These are phyloP conservation scores for Sclerotinia trifoliorum DNA, from an alignment of 2,329 filamentous ascomycete genomes.

Conservation along the genomic window DNA sequence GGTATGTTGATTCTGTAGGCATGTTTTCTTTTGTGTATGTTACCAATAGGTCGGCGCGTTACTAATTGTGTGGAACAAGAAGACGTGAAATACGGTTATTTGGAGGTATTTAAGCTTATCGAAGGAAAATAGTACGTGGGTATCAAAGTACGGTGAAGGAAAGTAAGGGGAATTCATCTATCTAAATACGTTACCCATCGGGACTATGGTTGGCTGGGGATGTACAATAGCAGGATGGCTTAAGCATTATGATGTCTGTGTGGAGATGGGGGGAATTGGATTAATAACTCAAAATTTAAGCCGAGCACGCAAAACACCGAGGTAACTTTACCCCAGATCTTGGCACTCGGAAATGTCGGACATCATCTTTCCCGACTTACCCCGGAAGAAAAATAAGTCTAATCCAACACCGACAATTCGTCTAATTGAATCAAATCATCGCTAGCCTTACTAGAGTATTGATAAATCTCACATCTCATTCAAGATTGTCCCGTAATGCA, in stretches of 20 bases:
- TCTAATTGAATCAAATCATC: not conserved
- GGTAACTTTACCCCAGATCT: slow-evolving; percentile 10
- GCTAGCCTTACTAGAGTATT: not conserved
- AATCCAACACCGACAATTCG: no score
- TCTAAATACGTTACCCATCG: not conserved
- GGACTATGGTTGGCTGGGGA: slow-evolving; percentile 3
- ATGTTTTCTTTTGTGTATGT: slow-evolving; percentile 23
- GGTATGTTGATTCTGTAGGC: slow-evolving; percentile 36
- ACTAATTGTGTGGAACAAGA: not conserved
- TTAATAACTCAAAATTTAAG: not conserved
- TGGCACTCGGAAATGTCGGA: not conserved
- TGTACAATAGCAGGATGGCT: not conserved
- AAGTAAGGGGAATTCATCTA: not conserved
- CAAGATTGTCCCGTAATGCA: no score
- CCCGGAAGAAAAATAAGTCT: no score
- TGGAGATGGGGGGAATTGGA: not conserved
- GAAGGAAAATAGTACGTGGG: not conserved
- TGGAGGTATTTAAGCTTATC: not conserved
- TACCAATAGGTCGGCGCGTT: not conserved
- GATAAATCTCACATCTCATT: no score
- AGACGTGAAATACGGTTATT: not conserved
- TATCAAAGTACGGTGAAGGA: not conserved
- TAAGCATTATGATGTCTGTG: not conserved
- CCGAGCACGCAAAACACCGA: slow-evolving; percentile 12
- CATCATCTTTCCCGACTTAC: not conserved